Evolutionary conservation across 345 rosid species (phyloP), one percentile per base, ranked within the genome.

Genomic region (Corchorus capsularis): DNA sequence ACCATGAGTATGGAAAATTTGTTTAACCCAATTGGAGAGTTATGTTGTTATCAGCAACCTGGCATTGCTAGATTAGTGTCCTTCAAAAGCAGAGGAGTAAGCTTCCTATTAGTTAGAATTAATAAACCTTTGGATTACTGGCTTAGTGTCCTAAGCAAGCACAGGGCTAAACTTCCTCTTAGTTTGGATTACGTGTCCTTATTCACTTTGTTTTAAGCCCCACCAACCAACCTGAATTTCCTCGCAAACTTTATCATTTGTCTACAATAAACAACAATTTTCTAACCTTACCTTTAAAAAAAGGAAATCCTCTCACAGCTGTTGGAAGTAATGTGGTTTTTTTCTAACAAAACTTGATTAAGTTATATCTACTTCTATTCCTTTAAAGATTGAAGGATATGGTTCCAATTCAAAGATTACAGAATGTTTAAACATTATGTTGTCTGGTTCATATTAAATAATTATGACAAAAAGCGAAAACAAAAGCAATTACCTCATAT

Each of bases 401-500:
- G 43, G 22, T 15, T 62, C 41, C 35, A 65, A 72, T 19, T 63
- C n/a, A 16, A 78, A 49, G 53, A 27, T 71, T n/a, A 27, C 19
- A 57, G 27, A 45, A 47, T 32, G 50, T 3, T 27, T 37, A 77
- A 50, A 59, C 43, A 45, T 8, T 17, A n/a, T 34, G 73, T 6
- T 53, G 17, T 53, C 46, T 53, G 10, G 32, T 69, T 69, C 27
- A 50, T 34, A 69, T 17, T 34, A 69, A 69, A 32, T 69, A 69
- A 50, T 52, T 50, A 52, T 35, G 34, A 17, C 45, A 52, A n/a
- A 22, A 78, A 19, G 53, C 39, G 76, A 56, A 52, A 19, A 43
- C n/a, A 35, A 47, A 47, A 72, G 76, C 70, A 80, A 7, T 70
- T 83, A 93, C 99, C 98, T 92, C 93, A 70, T 89, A 96, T 37